Base-by-base conservation (phyloP, 441 rosid species). In the Theobroma grandiflorum region DNA sequence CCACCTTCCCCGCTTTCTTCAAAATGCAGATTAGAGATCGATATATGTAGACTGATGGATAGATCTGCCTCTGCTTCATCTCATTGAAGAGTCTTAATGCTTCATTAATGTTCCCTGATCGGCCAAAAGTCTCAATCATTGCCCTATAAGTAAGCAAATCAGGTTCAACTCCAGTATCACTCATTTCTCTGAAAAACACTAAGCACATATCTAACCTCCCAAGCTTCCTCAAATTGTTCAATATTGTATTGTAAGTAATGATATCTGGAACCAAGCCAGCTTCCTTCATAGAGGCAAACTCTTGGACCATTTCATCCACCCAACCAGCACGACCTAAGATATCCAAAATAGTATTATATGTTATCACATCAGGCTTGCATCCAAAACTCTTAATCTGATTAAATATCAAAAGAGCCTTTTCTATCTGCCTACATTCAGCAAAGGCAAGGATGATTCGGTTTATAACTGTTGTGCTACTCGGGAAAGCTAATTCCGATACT, bases 61-160 rank as follows among this genome's bases (percentile, higher is more conserved):
- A 88, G 64, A 95, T 89, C 85, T 85, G 79, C 84, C 77, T 79
- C 75, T 50, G 81, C 84, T 92, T 94, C 98, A 95, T 94, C 83
- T 95, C 94, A 47, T 75, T 80, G 74, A 95, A 91, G 78, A 92
- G 94, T 82, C 88, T 89, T 83, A 90, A 42, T 2, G 95, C 82
- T 76, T 86, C 92, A 79, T 90, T 86, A 64, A 81, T 55, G 45
- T 94, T 89, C 79, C 96, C 98, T 0, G 93, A 87, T 63, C 90
- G 91, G 72, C 98, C 98, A 79, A 94, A 87, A 76, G 90, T 64
- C 79, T 91, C 92, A 80, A 95, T 92, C 81, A 91, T 79, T 31
- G 96, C 95, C 2, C 92, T 92, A 79, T 92, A 95, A 37, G 96
- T 91, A 61, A 95, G 97, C 84, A 95, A 86, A 88, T 95, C 97